A percentile compares a stretch with the other conserved stretches of the same genome.
These are phyloP conservation scores for Tolypocladium capitatum DNA, from an alignment of 2,329 filamentous ascomycete species.

Conservation along the genomic window DNA sequence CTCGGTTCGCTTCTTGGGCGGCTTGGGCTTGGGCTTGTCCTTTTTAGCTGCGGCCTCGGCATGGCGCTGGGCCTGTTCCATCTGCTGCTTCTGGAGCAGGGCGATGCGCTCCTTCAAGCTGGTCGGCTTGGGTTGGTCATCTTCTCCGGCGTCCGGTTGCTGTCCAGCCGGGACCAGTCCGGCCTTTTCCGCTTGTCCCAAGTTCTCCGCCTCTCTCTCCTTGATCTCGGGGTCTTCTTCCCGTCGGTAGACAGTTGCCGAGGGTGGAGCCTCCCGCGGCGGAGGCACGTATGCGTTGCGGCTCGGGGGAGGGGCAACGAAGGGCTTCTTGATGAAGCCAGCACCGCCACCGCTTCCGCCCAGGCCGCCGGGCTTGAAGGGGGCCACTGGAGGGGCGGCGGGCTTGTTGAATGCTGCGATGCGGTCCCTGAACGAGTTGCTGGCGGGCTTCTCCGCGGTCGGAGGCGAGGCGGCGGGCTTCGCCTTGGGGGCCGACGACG, in stretches of 20 bases:
- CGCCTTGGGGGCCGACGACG: slow-evolving; percentile 16
- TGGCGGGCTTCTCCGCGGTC: slow-evolving; percentile 56
- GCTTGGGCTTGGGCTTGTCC: slow-evolving; percentile 73
- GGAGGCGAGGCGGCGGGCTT: slow-evolving; percentile 50
- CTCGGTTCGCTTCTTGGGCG: slow-evolving; percentile 53
- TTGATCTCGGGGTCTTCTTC: slow-evolving; percentile 72
- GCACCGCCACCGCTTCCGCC: slow-evolving; percentile 37
- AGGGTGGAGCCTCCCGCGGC: slow-evolving; percentile 52
- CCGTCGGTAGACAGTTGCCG: slow-evolving; percentile 65
- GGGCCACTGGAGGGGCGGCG: slow-evolving; percentile 71
- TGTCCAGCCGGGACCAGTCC: slow-evolving; percentile 37
- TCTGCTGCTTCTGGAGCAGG: slow-evolving; percentile 81
- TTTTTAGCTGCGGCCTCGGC: slow-evolving; percentile 68
- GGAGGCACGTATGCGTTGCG: slow-evolving; percentile 82
- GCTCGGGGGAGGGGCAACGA: slow-evolving; percentile 88
- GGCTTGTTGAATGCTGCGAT: slow-evolving; percentile 96
- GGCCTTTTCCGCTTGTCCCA: slow-evolving; percentile 55
- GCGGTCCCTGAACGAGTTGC: slow-evolving; percentile 79
- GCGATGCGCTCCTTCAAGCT: slow-evolving; percentile 94
- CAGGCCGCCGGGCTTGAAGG: slow-evolving; percentile 67
- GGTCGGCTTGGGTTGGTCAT: slow-evolving; percentile 80
- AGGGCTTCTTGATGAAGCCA: slow-evolving; percentile 89
- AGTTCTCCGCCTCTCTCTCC: slow-evolving; percentile 51
- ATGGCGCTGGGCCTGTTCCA: slow-evolving; percentile 75
- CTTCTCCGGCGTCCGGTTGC: slow-evolving; percentile 39